Base-by-base conservation (phyloP, 192 early-diverging fungal species). In the Coemansia sp. region DNA sequence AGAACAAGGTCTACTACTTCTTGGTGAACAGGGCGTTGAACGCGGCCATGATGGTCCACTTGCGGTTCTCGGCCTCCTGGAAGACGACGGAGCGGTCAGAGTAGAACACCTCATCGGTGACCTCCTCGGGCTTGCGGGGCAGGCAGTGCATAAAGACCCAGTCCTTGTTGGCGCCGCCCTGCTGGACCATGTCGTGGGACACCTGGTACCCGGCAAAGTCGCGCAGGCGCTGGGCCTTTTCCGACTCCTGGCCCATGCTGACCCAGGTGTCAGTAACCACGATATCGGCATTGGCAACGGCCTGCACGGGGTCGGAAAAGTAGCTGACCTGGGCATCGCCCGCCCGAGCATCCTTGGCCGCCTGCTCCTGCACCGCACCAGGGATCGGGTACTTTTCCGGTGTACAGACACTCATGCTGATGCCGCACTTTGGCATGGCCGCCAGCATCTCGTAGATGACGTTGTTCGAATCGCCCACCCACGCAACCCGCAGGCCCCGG, bases 71-170 rank as follows among this genome's bases (percentile, higher is more conserved):
- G 6, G 94, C 96, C 62, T 99, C 94, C 44, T 82, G 85, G 78
- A 91, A 99, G 20, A 97, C 93, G 13, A 96, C 72, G 5, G 96
- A 99, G 41, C 87, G 85, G 19, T 83, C 76, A 16, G 85, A 85
- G 47, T 91, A 92, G 60, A 97, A 96, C 22, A 99, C 88, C 54
- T 94, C 89, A 61, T 99, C 96, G 40, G 91, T 86, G 19, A 99
- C 96, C 67, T 99, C 96, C 54, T 99, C 92, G 4, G 67, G 77
- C 68, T 99, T 99, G 14, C 96, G 79, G 2, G 96, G 96, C 45
- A 99, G 51, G 63, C 96, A 99, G 69, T 99, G 96, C 88, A 99
- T 89, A 41, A 99, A 99, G 54, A 84, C 81, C 96, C 96, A 99
- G 58, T 91, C 78, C 18, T 78, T 54, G 26, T 90, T 85, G 7